phyloP scores from a whole-genome alignment of 495 filamentous ascomycete species.

The Chaetomium tenue region DNA sequence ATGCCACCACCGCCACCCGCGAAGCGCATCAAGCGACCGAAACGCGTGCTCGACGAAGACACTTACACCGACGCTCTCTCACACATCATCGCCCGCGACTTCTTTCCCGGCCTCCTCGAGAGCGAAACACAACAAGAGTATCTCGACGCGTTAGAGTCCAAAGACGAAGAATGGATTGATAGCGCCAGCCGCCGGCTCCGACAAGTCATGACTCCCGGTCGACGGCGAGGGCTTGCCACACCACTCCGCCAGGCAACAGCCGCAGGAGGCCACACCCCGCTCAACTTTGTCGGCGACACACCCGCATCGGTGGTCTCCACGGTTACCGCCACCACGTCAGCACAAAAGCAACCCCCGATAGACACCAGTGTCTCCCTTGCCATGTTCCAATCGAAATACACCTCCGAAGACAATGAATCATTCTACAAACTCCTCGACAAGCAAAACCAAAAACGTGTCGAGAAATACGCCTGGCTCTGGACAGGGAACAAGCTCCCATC shows the following conservation, averaged over 20 bases:
- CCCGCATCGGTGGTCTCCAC: slow-evolving; percentile 50
- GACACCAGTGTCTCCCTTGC: slow-evolving; percentile 80
- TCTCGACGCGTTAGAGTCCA: slow-evolving; percentile 81
- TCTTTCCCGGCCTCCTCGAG: slow-evolving; percentile 89
- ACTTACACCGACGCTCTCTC: slow-evolving; percentile 86
- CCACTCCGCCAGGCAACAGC: slow-evolving; percentile 32
- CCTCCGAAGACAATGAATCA: slow-evolving; percentile 93
- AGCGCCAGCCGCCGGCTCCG: slow-evolving; percentile 69
- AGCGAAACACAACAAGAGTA: slow-evolving; percentile 86
- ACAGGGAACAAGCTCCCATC: slow-evolving; percentile 83
- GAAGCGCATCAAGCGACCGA: slow-evolving; percentile 89
- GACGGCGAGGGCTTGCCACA: slow-evolving; percentile 37
- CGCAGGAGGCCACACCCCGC: slow-evolving; percentile 45
- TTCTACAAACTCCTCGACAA: slow-evolving; percentile 92
- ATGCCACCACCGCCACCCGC: slow-evolving; percentile 89
- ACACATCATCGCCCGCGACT: slow-evolving; percentile 94
- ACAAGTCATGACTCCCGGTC: slow-evolving; percentile 77
- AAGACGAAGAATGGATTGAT: slow-evolving; percentile 82
- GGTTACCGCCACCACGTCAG: slow-evolving; percentile 23
- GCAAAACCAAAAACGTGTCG: slow-evolving; percentile 77
- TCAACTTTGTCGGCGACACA: slow-evolving; percentile 62
- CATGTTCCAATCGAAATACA: slow-evolving; percentile 88
- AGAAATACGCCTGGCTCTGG: slow-evolving; percentile 87
- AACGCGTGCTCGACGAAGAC: slow-evolving; percentile 90
- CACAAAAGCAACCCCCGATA: slow-evolving; percentile 49